Evolutionary conservation across 2,329 filamentous ascomycete species (phyloP), one percentile per base, ranked within the genome.

Genomic region (Aspergillus hortae): DNA sequence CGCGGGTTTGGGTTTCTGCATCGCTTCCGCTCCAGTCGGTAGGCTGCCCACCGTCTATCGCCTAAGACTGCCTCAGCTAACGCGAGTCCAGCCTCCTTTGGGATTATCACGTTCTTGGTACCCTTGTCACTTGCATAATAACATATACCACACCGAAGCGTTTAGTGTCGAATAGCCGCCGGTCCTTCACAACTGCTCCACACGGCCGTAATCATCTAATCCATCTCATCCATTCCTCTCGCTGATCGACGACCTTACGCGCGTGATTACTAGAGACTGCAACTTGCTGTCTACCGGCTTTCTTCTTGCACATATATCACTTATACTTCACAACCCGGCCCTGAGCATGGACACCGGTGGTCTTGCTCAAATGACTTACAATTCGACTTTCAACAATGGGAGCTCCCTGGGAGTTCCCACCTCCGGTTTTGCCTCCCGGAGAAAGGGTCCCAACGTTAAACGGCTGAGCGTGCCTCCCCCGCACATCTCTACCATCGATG

Each of bases 321-420:
- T 54, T 54, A 47, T 60, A 49, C 64, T 54, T 51, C 65, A 42
- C 42, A 41, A 44, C 40, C 38, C 52, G 56, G 67, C 54, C 48
- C 61, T 64, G 72, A 73, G 72, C 69, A 75, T 95, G 87, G 88
- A 96, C 92, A 87, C 92, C 84, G 92, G 92, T 83, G 90, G 91
- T 94, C 90, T 96, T 80, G 88, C 91, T 94, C 91, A 95, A 83
- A 97, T 97, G 92, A 89, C 90, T 79, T 92, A 90, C 80, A 89
- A 86, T 74, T 89, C 89, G 73, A 77, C 82, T 71, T 80, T 87
- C 72, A 79, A 83, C 68, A 80, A 83, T 69, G 83, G 83, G 65
- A 70, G 65, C 73, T 86, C 84, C 64, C 80, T 96, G 64, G 84
- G 86, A 67, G 84, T 90, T 76, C 88, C 91, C 48, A 80, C 84